Conservation (phyloP, 2,329 filamentous ascomycete genomes). For the Aspergillus ochraceus region DNA sequence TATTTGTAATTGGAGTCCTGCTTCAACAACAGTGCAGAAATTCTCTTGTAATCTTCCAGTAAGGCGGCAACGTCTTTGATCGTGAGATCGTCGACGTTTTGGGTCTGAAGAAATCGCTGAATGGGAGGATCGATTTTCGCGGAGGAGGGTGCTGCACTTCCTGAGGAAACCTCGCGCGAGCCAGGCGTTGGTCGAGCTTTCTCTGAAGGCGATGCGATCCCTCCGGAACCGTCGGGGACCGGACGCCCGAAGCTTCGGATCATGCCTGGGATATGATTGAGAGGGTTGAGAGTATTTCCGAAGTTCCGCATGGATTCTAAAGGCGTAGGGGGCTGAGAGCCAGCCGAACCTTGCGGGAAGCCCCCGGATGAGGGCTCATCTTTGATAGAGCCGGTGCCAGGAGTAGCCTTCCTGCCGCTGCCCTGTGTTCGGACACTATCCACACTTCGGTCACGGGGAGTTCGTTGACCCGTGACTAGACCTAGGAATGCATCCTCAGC, state of each 20-base stretch:
- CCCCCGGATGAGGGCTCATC: conserved; percentile 18
- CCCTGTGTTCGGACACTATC: conserved; percentile 59
- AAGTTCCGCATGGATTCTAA: conserved; percentile 81
- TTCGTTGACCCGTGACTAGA: conserved; percentile 67
- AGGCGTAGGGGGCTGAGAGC: conserved; percentile 50
- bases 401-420: conserved; percentile 43
- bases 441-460: conserved; percentile 68
- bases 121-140: conserved; percentile 58
- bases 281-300: conserved; percentile 77
- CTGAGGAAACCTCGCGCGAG: conserved; percentile 17
- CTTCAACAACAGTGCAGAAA: conserved; percentile 65
- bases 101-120: conserved; percentile 70
- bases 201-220: conserved; percentile 37
- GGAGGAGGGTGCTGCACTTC: conserved; percentile 8
- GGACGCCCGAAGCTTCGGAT: conserved; percentile 70
- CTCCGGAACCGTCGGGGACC: conserved; percentile 43
- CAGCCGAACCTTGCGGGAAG: conserved; percentile 19
- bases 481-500: conserved; percentile 68
- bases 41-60: conserved; percentile 70
- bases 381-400: conserved; percentile 20
- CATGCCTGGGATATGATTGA: conserved; percentile 75
- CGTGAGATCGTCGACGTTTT: conserved; percentile 68
- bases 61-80: conserved; percentile 73
- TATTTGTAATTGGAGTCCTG: conserved; percentile 18
- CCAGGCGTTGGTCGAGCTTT: conserved; percentile 33